A percentile compares a stretch with the other conserved stretches of the same genome.
phyloP scores from a whole-genome alignment of 768 basidiomycete genomes.

The Mycena leptocephala region DNA sequence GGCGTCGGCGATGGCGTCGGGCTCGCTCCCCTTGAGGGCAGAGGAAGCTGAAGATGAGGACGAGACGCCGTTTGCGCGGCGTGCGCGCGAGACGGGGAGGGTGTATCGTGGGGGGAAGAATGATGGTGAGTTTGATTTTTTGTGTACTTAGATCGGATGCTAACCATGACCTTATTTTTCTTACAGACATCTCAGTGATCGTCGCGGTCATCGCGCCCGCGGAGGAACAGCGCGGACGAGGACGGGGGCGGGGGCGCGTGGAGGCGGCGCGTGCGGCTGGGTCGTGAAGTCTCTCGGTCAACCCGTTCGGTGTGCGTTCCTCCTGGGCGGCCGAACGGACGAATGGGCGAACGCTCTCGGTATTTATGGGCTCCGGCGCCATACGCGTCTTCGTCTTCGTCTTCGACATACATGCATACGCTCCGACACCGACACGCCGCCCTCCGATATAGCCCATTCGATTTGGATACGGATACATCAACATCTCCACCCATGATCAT shows the following conservation, averaged over 20 bases:
- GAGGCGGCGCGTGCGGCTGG: slow-evolving; percentile 27
- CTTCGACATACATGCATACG: too few species aligned
- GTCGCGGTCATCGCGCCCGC: slow-evolving; percentile 55
- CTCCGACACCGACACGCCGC: too few species aligned
- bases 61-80: slow-evolving; percentile 89
- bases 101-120: slow-evolving; percentile 87
- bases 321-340: too few species aligned
- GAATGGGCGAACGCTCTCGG: too few species aligned
- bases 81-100: slow-evolving; percentile 83
- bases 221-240: background rate
- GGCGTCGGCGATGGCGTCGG: background rate
- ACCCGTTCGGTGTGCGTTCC: too few species aligned
- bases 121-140: slow-evolving; percentile 69
- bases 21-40: background rate
- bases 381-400: too few species aligned
- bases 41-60: slow-evolving; percentile 41
- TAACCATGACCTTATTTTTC: background rate
- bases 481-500: too few species aligned
- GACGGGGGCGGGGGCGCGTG: background rate
- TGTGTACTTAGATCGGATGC: background rate
- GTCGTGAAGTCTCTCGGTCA: too few species aligned
- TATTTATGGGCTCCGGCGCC: too few species aligned
- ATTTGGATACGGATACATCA: too few species aligned
- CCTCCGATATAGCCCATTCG: too few species aligned
- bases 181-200: slow-evolving; percentile 56